Evolutionary conservation across 1,284 basidiomycete species (phyloP), one percentile per base, ranked within the genome.

Genomic region (Fomitopsis pinicola): DNA sequence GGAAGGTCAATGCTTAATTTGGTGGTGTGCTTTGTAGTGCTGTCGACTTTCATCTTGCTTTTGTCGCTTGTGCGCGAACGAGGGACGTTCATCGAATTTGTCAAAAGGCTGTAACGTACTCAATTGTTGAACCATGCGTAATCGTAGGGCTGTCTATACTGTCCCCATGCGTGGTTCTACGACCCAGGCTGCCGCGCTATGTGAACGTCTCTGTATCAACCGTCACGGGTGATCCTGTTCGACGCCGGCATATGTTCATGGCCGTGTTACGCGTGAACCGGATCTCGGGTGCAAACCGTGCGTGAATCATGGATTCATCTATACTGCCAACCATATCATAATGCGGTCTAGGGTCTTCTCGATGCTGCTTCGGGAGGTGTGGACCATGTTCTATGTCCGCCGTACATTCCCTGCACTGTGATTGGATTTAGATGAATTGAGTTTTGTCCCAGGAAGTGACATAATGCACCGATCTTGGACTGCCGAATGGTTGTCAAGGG

Each of bases 1-100:
- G 89, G 89, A 94, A 95, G 81, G 91, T 95, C 60, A 89, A 89
- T 77, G 85, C 88, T 38, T 71, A 59, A 67, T 50, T 40, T 35
- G 30, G 14, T 50, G 30, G 56, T 62, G 38, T 45, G 42, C 53
- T 12, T 59, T 53, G 28, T 55, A 46, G 54, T 59, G 44, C 45
- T 59, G n/a, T 59, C 54, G 44, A 5, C 42, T 55, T 57, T 62
- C 54, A 26, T 56, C 46, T 59, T 62, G 52, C 61, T 56, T 55
- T 40, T 46, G 36, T 40, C 46, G 28, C 53, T 22, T 17, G 52
- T 57, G 58, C 59, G 56, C 54, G 53, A 28, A 30, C 22, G 42
- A 52, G 36, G 48, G n/a, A 59, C 52, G 52, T 40, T 36, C 52
- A 38, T 54, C 14, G 17, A 38, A n/a, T 54, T 30, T 54, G 35